A percentile compares a stretch with the other conserved stretches of the same genome.
These are phyloP conservation scores for Lentinula edodes DNA, from an alignment of 768 basidiomycete species.

Conservation along the genomic window DNA sequence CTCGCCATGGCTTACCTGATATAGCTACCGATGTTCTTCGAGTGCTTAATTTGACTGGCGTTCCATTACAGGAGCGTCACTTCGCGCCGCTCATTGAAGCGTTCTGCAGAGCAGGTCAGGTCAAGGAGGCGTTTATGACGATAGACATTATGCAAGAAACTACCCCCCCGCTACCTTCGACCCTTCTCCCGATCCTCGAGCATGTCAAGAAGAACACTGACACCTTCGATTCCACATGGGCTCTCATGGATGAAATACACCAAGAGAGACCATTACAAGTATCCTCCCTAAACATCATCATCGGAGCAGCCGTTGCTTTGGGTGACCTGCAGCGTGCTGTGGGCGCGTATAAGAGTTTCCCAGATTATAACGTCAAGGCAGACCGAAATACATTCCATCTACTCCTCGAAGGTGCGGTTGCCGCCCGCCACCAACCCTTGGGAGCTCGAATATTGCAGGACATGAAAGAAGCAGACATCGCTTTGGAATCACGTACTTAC, in stretches of 20 bases:
- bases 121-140: slow-evolving; percentile 59
- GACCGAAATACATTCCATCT: slow-evolving; percentile 63
- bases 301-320: slow-evolving; percentile 55
- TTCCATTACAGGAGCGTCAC: slow-evolving; percentile 62
- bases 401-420: slow-evolving; percentile 61
- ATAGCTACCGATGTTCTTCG: slow-evolving; percentile 64
- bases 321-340: slow-evolving; percentile 73
- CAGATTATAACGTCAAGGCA: slow-evolving; percentile 50
- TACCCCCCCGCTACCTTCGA: slow-evolving; percentile 44
- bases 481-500: slow-evolving; percentile 57
- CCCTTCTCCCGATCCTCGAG: slow-evolving; percentile 48
- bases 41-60: slow-evolving; percentile 41
- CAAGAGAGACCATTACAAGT: slow-evolving; percentile 48
- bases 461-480: slow-evolving; percentile 51
- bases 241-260: slow-evolving; percentile 54
- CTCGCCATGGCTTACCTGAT: slow-evolving; percentile 63
- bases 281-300: slow-evolving; percentile 57
- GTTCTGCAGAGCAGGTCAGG: slow-evolving; percentile 47
- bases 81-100: slow-evolving; percentile 76
- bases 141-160: slow-evolving; percentile 55
- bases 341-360: slow-evolving; percentile 63
- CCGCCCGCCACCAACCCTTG: slow-evolving; percentile 53
- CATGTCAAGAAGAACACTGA: slow-evolving; percentile 42
- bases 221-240: slow-evolving; percentile 59
- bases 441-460: slow-evolving; percentile 65